Evolutionary conservation across 2,329 filamentous ascomycete genomes (phyloP).

Genomic region (Xylariaceae sp.): DNA sequence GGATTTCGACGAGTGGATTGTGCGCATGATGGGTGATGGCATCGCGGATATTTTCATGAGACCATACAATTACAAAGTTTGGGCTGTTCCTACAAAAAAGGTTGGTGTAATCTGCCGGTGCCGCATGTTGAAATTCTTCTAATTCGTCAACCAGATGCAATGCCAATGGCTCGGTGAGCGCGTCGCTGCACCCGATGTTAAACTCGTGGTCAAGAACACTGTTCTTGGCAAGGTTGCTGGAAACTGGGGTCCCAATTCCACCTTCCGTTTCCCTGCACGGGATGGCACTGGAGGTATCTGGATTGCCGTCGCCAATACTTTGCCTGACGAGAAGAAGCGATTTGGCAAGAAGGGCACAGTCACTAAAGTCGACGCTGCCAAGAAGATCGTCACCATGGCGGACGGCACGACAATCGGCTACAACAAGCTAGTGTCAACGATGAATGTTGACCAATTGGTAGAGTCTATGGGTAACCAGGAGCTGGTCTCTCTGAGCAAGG

Average conservation of each 20-base stretch:
- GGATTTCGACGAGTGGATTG: conserved; percentile 97
- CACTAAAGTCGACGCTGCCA: conserved; percentile 77
- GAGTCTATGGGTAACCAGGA: conserved; percentile 85
- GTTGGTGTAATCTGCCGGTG: conserved; percentile 45
- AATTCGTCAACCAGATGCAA: conserved; percentile 73
- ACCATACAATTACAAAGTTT: conserved; percentile 99
- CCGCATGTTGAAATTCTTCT: conserved; percentile 4
- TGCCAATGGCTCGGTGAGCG: conserved; percentile 97
- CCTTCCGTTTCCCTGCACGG: conserved; percentile 94
- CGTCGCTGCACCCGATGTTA: conserved; percentile 93
- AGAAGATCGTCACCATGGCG: conserved; percentile 75
- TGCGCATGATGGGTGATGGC: conserved; percentile 84
- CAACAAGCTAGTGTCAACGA: conserved; percentile 89
- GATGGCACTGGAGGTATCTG: conserved; percentile 98
- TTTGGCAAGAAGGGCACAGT: conserved; percentile 85
- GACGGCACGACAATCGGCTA: conserved; percentile 89
- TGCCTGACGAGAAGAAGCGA: conserved; percentile 86
- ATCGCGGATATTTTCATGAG: conserved; percentile 97
- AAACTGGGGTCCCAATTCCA: conserved; percentile 97
- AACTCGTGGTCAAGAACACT: conserved; percentile 88
- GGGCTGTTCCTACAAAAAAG: conserved; percentile 96
- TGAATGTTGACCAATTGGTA: conserved; percentile 86
- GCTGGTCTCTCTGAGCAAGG: conserved; percentile 77
- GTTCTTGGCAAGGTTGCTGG: conserved; percentile 94
- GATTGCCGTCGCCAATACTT: conserved; percentile 91